Conservation (phyloP, 225 moss, liverwort and hornwort genomes). For the Takakia lepidozioides region DNA sequence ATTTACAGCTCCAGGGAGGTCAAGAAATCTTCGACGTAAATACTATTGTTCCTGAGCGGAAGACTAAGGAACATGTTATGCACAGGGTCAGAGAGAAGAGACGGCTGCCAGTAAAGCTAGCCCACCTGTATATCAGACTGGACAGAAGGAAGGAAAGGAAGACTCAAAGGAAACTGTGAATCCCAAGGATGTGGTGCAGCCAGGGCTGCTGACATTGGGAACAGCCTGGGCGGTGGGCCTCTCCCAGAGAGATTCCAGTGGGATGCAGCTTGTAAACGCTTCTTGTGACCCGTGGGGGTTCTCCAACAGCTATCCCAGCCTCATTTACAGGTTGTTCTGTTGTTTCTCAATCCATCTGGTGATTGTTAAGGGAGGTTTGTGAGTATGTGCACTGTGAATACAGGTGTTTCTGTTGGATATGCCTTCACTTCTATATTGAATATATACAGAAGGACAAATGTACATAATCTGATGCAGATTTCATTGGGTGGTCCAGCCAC, state of each 20-base stretch:
- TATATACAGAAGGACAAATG: no score
- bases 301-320: conserved; percentile 52
- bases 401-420: no score
- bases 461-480: no score
- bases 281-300: conserved; percentile 59
- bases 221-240: conserved; percentile 78
- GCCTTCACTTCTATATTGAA: no score
- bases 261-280: conserved; percentile 55
- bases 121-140: no score
- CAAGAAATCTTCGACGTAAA: no score
- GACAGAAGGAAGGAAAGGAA: conserved; percentile 8
- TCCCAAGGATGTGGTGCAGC: conserved; percentile 14
- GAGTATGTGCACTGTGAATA: no score
- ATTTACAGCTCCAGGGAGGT: no score
- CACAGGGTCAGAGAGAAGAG: conserved; percentile 11
- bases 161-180: conserved; percentile 14
- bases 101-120: conserved; percentile 14
- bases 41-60: no score
- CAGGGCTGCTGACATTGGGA: conserved; percentile 68
- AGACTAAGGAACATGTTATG: conserved; percentile 17
- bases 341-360: conserved; percentile 54
- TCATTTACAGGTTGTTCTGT: conserved; percentile 63
- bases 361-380: conserved; percentile 79
- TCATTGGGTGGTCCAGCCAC: no score
- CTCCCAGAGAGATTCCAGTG: conserved; percentile 57